Evolutionary conservation across 257 asterid species (phyloP).

Genomic region (Lavandula angustifolia): DNA sequence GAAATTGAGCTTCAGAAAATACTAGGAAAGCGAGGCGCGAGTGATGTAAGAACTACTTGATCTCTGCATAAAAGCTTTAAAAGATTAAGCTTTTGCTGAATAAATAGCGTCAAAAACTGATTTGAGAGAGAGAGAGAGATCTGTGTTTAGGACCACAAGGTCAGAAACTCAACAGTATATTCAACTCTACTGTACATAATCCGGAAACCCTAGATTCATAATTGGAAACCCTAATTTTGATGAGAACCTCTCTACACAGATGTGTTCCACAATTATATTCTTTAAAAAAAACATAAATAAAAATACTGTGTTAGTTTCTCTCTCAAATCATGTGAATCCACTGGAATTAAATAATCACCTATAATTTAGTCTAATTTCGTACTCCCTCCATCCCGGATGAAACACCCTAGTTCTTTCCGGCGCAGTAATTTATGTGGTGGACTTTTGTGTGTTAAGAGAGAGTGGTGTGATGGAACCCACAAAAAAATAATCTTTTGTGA

Average conservation of each 20-base stretch:
- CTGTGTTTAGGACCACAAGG: conserved; percentile 36
- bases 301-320: conserved; percentile 38
- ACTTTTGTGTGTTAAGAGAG: no score
- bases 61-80: conserved; percentile 6
- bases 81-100: conserved; percentile 4
- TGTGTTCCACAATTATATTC: neutral
- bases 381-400: no score
- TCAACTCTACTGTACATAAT: neutral
- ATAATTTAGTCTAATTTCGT: conserved; percentile 17
- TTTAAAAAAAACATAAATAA: no score
- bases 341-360: conserved; percentile 33
- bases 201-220: conserved; percentile 45
- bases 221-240: conserved; percentile 42
- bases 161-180: conserved; percentile 36
- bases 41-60: conserved; percentile 8
- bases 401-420: no score
- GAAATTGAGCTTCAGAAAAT: conserved; percentile 7
- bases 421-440: no score
- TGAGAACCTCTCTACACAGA: neutral
- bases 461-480: no score
- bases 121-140: neutral
- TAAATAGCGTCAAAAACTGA: neutral
- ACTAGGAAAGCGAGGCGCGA: conserved; percentile 24
- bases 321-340: conserved; percentile 46
- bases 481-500: no score